phyloP scores from a whole-genome alignment of 164 flowering plant species.

The Euptelea pleiosperma region DNA sequence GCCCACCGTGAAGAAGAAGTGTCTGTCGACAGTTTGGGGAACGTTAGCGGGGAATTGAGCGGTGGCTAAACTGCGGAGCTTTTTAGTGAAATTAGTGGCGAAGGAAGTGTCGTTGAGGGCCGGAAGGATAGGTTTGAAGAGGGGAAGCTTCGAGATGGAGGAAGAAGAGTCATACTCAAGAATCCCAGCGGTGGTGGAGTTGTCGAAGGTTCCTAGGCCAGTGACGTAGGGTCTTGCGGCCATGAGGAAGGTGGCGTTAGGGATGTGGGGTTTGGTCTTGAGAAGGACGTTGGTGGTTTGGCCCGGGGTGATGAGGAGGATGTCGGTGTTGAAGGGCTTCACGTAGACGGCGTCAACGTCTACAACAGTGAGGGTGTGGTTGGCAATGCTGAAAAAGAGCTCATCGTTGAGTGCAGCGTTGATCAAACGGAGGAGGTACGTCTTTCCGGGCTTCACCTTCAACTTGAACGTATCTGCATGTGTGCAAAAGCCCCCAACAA shows the following conservation, averaged over 20 bases:
- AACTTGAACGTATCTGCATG: conserved; percentile 51
- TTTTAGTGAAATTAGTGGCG: conserved; percentile 33
- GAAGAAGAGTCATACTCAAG: conserved; percentile 35
- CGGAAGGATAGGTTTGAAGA: conserved; percentile 40
- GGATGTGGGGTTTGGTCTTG: conserved; percentile 28
- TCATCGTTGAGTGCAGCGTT: conserved; percentile 63
- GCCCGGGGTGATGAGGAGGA: conserved; percentile 40
- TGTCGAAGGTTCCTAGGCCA: conserved; percentile 44
- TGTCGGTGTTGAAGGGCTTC: conserved; percentile 42
- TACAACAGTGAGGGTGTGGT: conserved; percentile 49
- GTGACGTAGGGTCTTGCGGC: conserved; percentile 48
- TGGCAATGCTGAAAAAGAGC: conserved; percentile 56
- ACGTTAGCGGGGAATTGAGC: conserved; percentile 41
- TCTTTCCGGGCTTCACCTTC: conserved; percentile 51
- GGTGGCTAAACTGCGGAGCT: conserved; percentile 34
- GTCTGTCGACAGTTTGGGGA: conserved; percentile 38
- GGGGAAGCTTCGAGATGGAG: background rate
- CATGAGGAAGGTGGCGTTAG: conserved; percentile 48
- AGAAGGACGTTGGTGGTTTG: conserved; percentile 60
- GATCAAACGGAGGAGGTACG: conserved; percentile 54
- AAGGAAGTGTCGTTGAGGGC: conserved; percentile 42
- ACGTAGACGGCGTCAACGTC: conserved; percentile 54
- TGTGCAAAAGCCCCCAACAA: too few relatives aligned
- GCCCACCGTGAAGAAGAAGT: conserved; percentile 53
- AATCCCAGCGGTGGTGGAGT: conserved; percentile 49